A percentile compares a stretch with the other conserved stretches of the same genome.
phyloP scores from a whole-genome alignment of 2,329 filamentous ascomycete species.

The Colletotrichum paranaense region DNA sequence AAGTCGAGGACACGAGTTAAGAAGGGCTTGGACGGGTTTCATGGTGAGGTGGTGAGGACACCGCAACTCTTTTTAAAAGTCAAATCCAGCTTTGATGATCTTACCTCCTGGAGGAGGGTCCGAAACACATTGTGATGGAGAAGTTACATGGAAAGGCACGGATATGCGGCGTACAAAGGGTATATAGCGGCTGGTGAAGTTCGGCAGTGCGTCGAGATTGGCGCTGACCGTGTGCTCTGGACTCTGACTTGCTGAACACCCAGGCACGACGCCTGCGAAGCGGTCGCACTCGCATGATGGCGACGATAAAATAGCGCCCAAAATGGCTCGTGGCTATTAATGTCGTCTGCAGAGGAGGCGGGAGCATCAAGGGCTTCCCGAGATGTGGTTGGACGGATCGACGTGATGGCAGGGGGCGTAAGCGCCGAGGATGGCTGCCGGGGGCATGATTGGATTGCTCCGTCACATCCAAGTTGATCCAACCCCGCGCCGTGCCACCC shows the following conservation, averaged over 20 bases:
- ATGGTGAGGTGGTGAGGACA: conserved; percentile 55
- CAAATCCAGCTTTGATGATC: conserved; percentile 44
- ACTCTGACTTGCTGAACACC: conserved; percentile 54
- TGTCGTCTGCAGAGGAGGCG: conserved; percentile 40
- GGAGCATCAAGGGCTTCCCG: conserved; percentile 39
- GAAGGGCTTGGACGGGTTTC: conserved; percentile 46
- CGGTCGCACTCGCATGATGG: conserved; percentile 51
- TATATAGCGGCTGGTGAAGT: conserved; percentile 70
- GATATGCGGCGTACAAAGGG: conserved; percentile 58
- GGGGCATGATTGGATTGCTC: conserved; percentile 41
- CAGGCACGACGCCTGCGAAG: conserved; percentile 44
- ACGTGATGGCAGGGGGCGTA: conserved; percentile 49
- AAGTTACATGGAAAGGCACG: conserved; percentile 56
- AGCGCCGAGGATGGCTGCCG: conserved; percentile 46
- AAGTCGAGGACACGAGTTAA: conserved; percentile 41
- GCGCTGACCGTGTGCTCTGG: conserved; percentile 53
- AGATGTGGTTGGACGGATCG: conserved; percentile 54
- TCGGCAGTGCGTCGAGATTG: conserved; percentile 55
- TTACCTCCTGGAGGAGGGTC: conserved; percentile 57
- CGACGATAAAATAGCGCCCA: conserved; percentile 50
- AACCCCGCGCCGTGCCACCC: conserved; percentile 37
- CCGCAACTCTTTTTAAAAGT: conserved; percentile 43
- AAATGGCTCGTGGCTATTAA: conserved; percentile 43
- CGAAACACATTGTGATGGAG: conserved; percentile 64
- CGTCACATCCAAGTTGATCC: conserved; percentile 25